phyloP scores from a whole-genome alignment of 441 rosid genomes.

The Pelargonium fulgidum region DNA sequence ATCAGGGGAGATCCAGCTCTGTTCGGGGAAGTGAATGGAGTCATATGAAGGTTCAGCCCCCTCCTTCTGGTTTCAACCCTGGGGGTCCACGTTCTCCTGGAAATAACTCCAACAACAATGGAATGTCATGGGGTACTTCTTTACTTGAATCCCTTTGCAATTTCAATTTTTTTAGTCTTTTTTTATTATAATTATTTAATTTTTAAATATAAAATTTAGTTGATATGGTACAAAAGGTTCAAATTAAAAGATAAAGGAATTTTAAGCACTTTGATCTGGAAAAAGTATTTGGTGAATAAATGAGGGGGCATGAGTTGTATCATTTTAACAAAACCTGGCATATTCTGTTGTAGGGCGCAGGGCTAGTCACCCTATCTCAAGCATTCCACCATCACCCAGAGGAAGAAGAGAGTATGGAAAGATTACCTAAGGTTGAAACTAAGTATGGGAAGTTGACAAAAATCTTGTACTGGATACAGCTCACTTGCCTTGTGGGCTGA shows the following conservation, averaged over 20 bases:
- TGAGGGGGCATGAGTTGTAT: constrained; percentile 16
- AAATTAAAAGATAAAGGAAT: not conserved
- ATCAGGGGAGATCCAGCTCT: constrained; percentile 50
- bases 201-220: not conserved
- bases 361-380: constrained; percentile 59
- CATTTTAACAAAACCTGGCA: constrained; percentile 18
- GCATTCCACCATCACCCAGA: constrained; percentile 70
- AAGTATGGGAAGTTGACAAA: constrained; percentile 44
- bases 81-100: constrained; percentile 79
- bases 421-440: constrained; percentile 46
- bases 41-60: constrained; percentile 61
- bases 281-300: constrained; percentile 10
- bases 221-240: too few relatives aligned
- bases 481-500: constrained; percentile 64
- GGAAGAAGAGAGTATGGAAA: constrained; percentile 92
- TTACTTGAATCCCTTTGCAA: constrained; percentile 18
- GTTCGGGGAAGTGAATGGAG: constrained; percentile 63
- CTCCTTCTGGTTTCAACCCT: constrained; percentile 50
- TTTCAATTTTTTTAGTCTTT: constrained; percentile 9
- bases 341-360: constrained; percentile 62
- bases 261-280: constrained; percentile 3
- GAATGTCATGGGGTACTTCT: constrained; percentile 80
- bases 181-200: not conserved
- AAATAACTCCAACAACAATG: constrained; percentile 58
- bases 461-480: constrained; percentile 43